These are phyloP conservation scores for Parasarocladium wereldwijsianum DNA, from an alignment of 2,329 filamentous ascomycete genomes.

Conservation along the genomic window DNA sequence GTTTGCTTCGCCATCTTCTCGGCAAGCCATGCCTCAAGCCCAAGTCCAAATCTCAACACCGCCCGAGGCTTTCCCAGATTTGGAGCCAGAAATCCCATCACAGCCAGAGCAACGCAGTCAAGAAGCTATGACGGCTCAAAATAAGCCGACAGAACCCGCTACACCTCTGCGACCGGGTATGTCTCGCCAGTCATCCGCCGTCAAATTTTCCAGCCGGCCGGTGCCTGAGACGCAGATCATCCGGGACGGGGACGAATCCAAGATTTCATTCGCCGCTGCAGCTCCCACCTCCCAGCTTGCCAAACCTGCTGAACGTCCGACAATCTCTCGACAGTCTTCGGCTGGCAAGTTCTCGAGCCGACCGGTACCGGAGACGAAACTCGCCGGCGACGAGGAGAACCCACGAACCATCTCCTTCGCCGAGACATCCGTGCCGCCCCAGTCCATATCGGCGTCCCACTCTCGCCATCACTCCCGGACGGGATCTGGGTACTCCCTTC, in stretches of 20 bases:
- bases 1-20: constrained; percentile 2
- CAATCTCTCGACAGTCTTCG: constrained; percentile 29
- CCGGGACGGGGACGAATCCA: constrained; percentile 40
- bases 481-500: constrained; percentile 17
- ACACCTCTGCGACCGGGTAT: constrained; percentile 25
- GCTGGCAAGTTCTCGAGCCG: constrained; percentile 46
- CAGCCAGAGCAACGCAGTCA: neutral
- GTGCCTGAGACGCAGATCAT: constrained; percentile 57
- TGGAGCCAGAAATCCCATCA: neutral
- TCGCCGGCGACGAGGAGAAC: constrained; percentile 37
- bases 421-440: constrained; percentile 17
- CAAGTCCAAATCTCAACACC: too few species aligned
- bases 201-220: constrained; percentile 58
- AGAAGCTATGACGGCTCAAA: too few species aligned
- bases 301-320: constrained; percentile 19
- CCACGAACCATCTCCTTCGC: constrained; percentile 51
- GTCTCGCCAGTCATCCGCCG: constrained; percentile 35
- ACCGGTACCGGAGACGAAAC: constrained; percentile 44
- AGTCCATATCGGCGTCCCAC: constrained; percentile 8
- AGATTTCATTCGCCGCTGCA: constrained; percentile 53
- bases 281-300: constrained; percentile 11
- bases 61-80: neutral
- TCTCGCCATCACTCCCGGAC: constrained; percentile 9
- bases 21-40: too few species aligned
- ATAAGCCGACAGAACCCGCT: neutral